A percentile compares a stretch with the other conserved stretches of the same genome.
Evolutionary conservation across 192 early-diverging fungal species (phyloP).

Genomic region (Phlyctochytrium planicorne): DNA sequence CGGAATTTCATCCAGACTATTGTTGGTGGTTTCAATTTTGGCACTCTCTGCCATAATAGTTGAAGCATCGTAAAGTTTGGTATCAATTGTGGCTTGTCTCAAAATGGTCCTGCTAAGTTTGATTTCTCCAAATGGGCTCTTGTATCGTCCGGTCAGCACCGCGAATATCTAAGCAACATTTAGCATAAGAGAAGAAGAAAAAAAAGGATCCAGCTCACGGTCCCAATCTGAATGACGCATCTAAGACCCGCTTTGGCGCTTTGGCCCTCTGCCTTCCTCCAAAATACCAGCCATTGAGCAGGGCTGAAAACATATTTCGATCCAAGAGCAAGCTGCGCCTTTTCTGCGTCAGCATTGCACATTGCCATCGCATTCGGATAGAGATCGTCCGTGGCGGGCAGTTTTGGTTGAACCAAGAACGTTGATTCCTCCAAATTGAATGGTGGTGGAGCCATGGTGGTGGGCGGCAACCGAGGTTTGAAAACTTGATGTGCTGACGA

Average conservation of each 20-base stretch:
- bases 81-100: slow-evolving; percentile 5
- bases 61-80: background rate
- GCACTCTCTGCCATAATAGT: background rate
- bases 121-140: background rate
- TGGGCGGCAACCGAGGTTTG: too few species aligned
- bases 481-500: too few species aligned
- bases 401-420: slow-evolving; percentile 2
- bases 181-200: too few species aligned
- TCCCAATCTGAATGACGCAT: slow-evolving; percentile 22
- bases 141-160: slow-evolving; percentile 7
- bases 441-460: background rate
- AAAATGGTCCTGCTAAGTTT: slow-evolving; percentile 5
- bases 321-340: slow-evolving; percentile 9
- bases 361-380: slow-evolving; percentile 3
- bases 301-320: slow-evolving; percentile 17
- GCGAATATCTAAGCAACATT: slow-evolving; percentile 19
- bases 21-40: background rate
- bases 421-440: slow-evolving; percentile 8
- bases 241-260: slow-evolving; percentile 16
- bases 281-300: slow-evolving; percentile 13
- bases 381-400: slow-evolving; percentile 13
- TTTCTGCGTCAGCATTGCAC: slow-evolving; percentile 4
- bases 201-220: background rate
- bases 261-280: slow-evolving; percentile 7
- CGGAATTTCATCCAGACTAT: background rate